Percentiles rank a stretch among this genome's conserved stretches.
Evolutionary conservation across 805 yeast genomes (phyloP).

Genomic region (Huiozyma naganishii): DNA sequence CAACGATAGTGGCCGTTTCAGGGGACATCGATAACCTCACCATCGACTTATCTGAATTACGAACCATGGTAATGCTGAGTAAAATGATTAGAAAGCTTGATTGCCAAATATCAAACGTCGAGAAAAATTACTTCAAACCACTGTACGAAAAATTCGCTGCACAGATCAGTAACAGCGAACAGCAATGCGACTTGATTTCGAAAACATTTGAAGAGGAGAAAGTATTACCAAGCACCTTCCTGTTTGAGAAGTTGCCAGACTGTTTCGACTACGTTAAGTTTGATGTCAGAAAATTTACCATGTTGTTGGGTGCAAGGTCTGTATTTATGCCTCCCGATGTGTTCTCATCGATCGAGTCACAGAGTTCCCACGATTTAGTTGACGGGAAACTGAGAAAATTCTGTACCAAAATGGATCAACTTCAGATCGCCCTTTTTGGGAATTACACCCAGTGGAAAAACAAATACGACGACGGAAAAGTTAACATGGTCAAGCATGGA

Average conservation of each 20-base stretch:
- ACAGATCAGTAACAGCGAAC: slow-evolving; percentile 10
- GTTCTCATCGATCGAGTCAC: slow-evolving; percentile 25
- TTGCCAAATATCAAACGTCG: slow-evolving; percentile 21
- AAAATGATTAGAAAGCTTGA: slow-evolving; percentile 17
- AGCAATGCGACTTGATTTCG: slow-evolving; percentile 11
- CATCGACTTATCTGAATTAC: slow-evolving; percentile 21
- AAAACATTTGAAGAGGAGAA: slow-evolving; percentile 1
- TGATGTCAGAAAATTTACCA: slow-evolving; percentile 13
- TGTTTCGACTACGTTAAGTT: slow-evolving; percentile 26
- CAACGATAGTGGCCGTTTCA: slow-evolving; percentile 6
- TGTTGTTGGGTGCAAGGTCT: slow-evolving; percentile 34
- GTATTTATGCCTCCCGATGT: slow-evolving; percentile 33
- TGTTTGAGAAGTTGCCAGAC: slow-evolving; percentile 25
- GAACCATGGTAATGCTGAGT: slow-evolving; percentile 21
- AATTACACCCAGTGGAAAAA: slow-evolving; percentile 20
- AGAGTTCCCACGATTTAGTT: slow-evolving; percentile 31
- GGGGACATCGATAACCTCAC: slow-evolving; percentile 18
- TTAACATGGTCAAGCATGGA: slow-evolving; percentile 14
- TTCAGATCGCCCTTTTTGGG: slow-evolving; percentile 18
- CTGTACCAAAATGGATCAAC: slow-evolving; percentile 17
- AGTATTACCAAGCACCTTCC: slow-evolving; percentile 8
- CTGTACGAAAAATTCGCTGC: slow-evolving; percentile 22
- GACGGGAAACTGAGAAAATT: slow-evolving; percentile 31
- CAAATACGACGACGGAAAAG: slow-evolving; percentile 11
- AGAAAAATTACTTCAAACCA: slow-evolving; percentile 19